Conservation (phyloP, 108 stramenopile genomes). For the Phaeodactylum tricornutum region DNA sequence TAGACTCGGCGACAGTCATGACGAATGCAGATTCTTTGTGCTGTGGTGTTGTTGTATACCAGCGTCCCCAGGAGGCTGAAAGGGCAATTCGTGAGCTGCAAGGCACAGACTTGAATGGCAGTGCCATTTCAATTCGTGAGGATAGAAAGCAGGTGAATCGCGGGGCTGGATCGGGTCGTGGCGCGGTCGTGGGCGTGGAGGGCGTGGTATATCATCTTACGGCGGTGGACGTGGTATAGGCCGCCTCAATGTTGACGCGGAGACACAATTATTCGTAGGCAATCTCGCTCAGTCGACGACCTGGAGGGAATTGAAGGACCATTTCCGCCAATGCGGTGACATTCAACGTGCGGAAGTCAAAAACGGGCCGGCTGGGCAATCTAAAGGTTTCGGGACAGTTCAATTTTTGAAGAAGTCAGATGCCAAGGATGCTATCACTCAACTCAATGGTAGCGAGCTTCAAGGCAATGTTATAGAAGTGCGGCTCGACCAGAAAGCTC, state of each 20-base stretch:
- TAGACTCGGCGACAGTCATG: slow-evolving; percentile 84
- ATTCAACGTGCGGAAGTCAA: slow-evolving; percentile 73
- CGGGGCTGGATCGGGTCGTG: slow-evolving; percentile 31
- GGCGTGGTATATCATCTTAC: slow-evolving; percentile 5
- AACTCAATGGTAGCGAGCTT: slow-evolving; percentile 71
- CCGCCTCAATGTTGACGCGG: slow-evolving; percentile 8
- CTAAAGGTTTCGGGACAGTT: slow-evolving; percentile 84
- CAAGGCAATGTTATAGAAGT: slow-evolving; percentile 66
- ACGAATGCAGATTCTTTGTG: slow-evolving; percentile 70
- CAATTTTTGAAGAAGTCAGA: slow-evolving; percentile 68
- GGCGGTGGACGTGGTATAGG: slow-evolving; percentile 12
- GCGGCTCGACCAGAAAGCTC: slow-evolving; percentile 51
- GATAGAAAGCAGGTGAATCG: slow-evolving; percentile 52
- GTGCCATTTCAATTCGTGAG: slow-evolving; percentile 81
- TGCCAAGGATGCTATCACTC: slow-evolving; percentile 69
- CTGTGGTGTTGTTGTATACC: slow-evolving; percentile 89
- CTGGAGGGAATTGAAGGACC: slow-evolving; percentile 85
- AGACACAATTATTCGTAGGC: slow-evolving; percentile 68
- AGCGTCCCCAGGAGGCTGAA: slow-evolving; percentile 75
- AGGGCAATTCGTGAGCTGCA: slow-evolving; percentile 82
- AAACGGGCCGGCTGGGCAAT: slow-evolving; percentile 40
- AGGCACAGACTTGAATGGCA: slow-evolving; percentile 66
- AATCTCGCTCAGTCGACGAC: slow-evolving; percentile 70
- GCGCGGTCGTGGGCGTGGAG: slow-evolving; percentile 19
- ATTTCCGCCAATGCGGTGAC: slow-evolving; percentile 65